Percentiles rank a stretch among this genome's conserved stretches.
phyloP scores from a whole-genome alignment of 2,329 filamentous ascomycete species.

The Claviceps purpurea region DNA sequence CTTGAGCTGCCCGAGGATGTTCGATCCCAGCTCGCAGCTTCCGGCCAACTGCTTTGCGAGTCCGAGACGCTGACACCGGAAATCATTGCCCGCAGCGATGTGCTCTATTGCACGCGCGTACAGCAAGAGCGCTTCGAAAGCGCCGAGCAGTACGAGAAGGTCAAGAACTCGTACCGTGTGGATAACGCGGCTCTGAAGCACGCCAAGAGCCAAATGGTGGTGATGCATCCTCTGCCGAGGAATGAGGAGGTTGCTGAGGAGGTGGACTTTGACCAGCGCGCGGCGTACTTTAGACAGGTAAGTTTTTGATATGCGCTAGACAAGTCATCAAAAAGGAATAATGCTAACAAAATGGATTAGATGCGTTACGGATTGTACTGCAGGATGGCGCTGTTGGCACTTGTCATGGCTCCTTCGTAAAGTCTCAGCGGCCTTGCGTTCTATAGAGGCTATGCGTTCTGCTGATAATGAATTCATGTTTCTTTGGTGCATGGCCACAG shows the following conservation, averaged over 20 bases:
- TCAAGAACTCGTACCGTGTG: slow-evolving; percentile 81
- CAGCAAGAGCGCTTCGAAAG: slow-evolving; percentile 94
- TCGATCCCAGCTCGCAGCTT: slow-evolving; percentile 53
- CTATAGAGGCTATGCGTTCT: neutral
- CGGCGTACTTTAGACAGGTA: slow-evolving; percentile 98
- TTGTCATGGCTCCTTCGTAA: slow-evolving; percentile 53
- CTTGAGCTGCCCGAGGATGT: slow-evolving; percentile 67
- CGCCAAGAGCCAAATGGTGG: slow-evolving; percentile 84
- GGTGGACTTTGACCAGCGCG: slow-evolving; percentile 92
- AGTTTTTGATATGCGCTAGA: slow-evolving; percentile 25
- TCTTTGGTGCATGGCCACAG: neutral
- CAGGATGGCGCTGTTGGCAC: slow-evolving; percentile 89
- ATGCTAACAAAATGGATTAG: slow-evolving; percentile 29
- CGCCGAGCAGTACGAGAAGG: slow-evolving; percentile 63
- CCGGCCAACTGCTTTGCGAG: slow-evolving; percentile 66
- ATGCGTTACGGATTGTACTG: slow-evolving; percentile 97
- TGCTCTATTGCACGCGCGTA: slow-evolving; percentile 92
- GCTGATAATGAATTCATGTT: neutral
- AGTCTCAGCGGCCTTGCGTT: neutral
- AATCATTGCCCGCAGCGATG: slow-evolving; percentile 74
- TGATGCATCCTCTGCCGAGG: slow-evolving; percentile 88
- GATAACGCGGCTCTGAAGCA: slow-evolving; percentile 82
- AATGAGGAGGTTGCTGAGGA: slow-evolving; percentile 91
- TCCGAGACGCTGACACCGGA: slow-evolving; percentile 71
- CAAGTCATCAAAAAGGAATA: neutral